Percentiles rank a stretch among this genome's conserved stretches.
Conservation (phyloP, 2,329 filamentous ascomycete species). For the Fusarium sp. region DNA sequence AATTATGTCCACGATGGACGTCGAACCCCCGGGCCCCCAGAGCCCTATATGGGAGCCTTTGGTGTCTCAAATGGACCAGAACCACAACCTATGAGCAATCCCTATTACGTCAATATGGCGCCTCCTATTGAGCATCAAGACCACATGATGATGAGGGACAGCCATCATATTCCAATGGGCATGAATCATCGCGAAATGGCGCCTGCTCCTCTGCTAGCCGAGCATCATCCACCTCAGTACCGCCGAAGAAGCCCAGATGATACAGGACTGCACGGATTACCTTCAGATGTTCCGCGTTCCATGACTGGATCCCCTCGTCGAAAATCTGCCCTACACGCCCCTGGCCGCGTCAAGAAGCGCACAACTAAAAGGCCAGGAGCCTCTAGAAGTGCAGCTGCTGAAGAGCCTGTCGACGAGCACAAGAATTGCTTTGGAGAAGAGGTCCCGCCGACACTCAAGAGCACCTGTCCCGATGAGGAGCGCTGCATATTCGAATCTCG, state of each 20-base stretch:
- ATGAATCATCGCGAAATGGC: conserved; percentile 40
- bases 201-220: conserved; percentile 35
- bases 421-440: conserved; percentile 49
- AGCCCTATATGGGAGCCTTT: conserved; percentile 50
- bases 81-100: conserved; percentile 36
- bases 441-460: conserved; percentile 52
- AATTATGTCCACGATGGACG: conserved; percentile 53
- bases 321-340: conserved; percentile 27
- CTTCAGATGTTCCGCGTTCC: conserved; percentile 27
- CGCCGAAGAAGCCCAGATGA: conserved; percentile 43
- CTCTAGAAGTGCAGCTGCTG: conserved; percentile 13
- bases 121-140: conserved; percentile 41
- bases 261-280: conserved; percentile 1
- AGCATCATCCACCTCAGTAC: conserved; percentile 35
- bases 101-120: conserved; percentile 44
- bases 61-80: conserved; percentile 48
- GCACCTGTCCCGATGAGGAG: conserved; percentile 58
- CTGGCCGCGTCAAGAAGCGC: conserved; percentile 44
- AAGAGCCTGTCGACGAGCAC: conserved; percentile 45
- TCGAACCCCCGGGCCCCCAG: conserved; percentile 50
- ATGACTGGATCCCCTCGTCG: conserved; percentile 43
- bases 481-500: conserved; percentile 61
- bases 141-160: conserved; percentile 39
- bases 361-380: conserved; percentile 26
- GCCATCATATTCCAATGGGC: conserved; percentile 36